Evolutionary conservation across 805 yeast genomes (phyloP).

Genomic region (Candida sakaeoensis): DNA sequence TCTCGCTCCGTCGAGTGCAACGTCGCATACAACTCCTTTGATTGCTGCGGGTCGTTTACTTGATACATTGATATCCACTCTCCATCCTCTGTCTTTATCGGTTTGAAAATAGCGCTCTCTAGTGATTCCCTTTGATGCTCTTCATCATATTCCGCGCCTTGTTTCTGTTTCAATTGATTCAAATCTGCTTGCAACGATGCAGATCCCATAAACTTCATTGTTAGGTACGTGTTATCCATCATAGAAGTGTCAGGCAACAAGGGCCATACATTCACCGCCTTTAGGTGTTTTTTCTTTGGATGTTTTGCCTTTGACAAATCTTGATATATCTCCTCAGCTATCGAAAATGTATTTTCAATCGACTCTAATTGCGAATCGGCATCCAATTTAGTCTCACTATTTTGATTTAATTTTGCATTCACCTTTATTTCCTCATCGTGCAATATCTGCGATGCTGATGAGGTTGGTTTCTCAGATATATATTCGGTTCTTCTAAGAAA

Average conservation of each 20-base stretch:
- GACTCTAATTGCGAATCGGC: slow-evolving; percentile 61
- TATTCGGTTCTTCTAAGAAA: slow-evolving; percentile 94
- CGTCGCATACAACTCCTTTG: slow-evolving; percentile 20
- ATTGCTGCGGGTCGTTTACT: slow-evolving; percentile 21
- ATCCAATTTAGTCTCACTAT: slow-evolving; percentile 38
- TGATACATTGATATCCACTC: slow-evolving; percentile 64
- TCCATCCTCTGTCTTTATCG: slow-evolving; percentile 67
- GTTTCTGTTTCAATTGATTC: slow-evolving; percentile 24
- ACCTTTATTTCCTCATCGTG: slow-evolving; percentile 14
- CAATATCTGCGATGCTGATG: neutral
- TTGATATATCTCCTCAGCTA: slow-evolving; percentile 45
- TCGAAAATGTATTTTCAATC: slow-evolving; percentile 77
- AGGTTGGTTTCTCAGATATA: slow-evolving; percentile 52
- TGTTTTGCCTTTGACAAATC: slow-evolving; percentile 54
- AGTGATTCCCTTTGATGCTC: slow-evolving; percentile 35
- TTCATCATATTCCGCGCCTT: slow-evolving; percentile 25
- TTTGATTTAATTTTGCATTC: slow-evolving; percentile 17
- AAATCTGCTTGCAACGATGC: slow-evolving; percentile 46
- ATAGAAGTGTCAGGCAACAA: slow-evolving; percentile 88
- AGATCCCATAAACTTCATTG: slow-evolving; percentile 59
- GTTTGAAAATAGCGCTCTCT: slow-evolving; percentile 66
- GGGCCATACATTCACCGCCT: slow-evolving; percentile 75
- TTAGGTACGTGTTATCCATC: slow-evolving; percentile 72
- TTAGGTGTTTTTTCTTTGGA: slow-evolving; percentile 70
- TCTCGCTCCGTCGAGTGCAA: slow-evolving; percentile 40